These are phyloP conservation scores for Kazachstania martiniae DNA, from an alignment of 805 yeast species.

Conservation along the genomic window DNA sequence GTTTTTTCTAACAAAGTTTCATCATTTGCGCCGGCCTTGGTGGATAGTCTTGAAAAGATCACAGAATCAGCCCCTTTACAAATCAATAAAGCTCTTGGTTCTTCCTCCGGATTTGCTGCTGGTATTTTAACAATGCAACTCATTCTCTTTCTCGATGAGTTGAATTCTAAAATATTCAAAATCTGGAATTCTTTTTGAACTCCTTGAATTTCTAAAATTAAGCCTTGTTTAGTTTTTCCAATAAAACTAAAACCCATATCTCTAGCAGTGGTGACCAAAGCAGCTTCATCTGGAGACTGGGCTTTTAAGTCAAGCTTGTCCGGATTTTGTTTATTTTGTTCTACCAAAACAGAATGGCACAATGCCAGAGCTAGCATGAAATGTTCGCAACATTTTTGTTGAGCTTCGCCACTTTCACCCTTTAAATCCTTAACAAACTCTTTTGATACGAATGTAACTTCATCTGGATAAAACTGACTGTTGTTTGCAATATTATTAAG, in stretches of 20 bases:
- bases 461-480: conserved; percentile 40
- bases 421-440: conserved; percentile 53
- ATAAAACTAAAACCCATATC: conserved; percentile 62
- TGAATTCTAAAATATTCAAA: conserved; percentile 62
- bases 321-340: conserved; percentile 51
- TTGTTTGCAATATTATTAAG: conserved; percentile 31
- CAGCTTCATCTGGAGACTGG: conserved; percentile 83
- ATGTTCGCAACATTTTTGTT: conserved; percentile 52
- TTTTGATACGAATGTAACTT: conserved; percentile 58
- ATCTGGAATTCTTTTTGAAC: conserved; percentile 59
- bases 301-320: conserved; percentile 51
- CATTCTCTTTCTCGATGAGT: conserved; percentile 82
- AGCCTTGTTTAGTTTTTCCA: conserved; percentile 57
- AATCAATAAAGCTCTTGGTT: conserved; percentile 51
- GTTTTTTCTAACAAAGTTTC: conserved; percentile 44
- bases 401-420: conserved; percentile 36
- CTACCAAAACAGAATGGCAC: conserved; percentile 71
- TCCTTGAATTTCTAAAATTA: conserved; percentile 61
- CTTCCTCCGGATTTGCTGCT: conserved; percentile 32
- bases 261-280: conserved; percentile 72
- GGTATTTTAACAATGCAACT: conserved; percentile 70
- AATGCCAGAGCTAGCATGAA: conserved; percentile 68
- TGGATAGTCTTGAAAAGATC: conserved; percentile 54
- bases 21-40: conserved; percentile 31
- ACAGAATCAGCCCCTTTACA: conserved; percentile 84